A percentile compares a stretch with the other conserved stretches of the same genome.
Conservation (phyloP, 2,329 filamentous ascomycete genomes). For the Orbilia brochopaga region DNA sequence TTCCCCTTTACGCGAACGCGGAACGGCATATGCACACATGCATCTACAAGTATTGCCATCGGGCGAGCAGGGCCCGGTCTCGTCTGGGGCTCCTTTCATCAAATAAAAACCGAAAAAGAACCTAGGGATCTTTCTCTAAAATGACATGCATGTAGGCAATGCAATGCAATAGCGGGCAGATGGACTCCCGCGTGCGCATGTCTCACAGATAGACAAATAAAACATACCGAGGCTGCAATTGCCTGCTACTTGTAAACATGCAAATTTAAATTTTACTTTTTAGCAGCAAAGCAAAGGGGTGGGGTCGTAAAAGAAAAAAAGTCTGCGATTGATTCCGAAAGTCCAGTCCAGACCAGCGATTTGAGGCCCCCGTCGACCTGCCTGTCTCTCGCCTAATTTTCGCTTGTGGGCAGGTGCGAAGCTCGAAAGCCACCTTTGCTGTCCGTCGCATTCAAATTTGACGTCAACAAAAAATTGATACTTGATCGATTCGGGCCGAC, state of each 20-base stretch:
- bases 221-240: background rate
- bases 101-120: background rate
- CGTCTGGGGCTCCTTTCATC: no score
- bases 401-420: slow-evolving; percentile 50
- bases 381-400: slow-evolving; percentile 46
- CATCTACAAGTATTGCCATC: no score
- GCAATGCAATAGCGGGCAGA: background rate
- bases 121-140: background rate
- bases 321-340: slow-evolving; percentile 20
- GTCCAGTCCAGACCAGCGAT: background rate
- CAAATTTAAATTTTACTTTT: no score
- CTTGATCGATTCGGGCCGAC: background rate
- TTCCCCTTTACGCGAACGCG: slow-evolving; percentile 5
- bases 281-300: no score
- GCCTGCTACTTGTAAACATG: no score
- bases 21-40: slow-evolving; percentile 1
- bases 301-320: background rate
- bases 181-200: background rate
- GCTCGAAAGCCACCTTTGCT: background rate
- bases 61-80: background rate
- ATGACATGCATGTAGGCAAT: no score
- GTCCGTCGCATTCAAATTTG: background rate
- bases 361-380: no score
- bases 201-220: background rate
- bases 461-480: background rate